These are phyloP conservation scores for Xylariaceae sp. DNA, from an alignment of 2,329 filamentous ascomycete genomes.

Conservation along the genomic window DNA sequence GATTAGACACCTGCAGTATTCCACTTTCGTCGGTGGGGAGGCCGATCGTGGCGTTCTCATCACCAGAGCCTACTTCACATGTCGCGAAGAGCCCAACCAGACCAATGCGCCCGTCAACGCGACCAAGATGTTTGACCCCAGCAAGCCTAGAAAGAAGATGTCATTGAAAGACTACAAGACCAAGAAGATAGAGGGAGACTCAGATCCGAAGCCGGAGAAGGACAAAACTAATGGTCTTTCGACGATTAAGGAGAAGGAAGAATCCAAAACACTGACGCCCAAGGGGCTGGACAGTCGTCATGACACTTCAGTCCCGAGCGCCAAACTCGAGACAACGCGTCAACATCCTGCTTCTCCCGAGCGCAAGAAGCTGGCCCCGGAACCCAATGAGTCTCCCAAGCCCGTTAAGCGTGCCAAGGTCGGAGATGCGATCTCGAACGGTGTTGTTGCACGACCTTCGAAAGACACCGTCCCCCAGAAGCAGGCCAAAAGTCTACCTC, in stretches of 20 bases:
- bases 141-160: conserved; percentile 46
- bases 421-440: conserved; percentile 31
- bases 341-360: conserved; percentile 40
- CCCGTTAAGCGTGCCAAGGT: conserved; percentile 44
- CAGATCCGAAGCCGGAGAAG: conserved; percentile 24
- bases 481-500: conserved; percentile 3
- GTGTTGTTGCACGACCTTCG: conserved; percentile 15
- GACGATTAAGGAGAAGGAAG: conserved; percentile 28
- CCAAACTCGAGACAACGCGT: conserved; percentile 29
- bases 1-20: conserved; percentile 49
- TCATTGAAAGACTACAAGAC: conserved; percentile 57
- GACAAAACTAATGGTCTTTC: conserved; percentile 23
- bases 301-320: conserved; percentile 20
- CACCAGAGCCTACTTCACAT: conserved; percentile 53
- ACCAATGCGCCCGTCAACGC: conserved; percentile 29
- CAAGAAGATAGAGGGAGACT: conserved; percentile 39
- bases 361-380: conserved; percentile 43
- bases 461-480: conserved; percentile 26
- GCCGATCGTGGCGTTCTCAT: conserved; percentile 54
- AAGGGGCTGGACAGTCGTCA: conserved; percentile 27
- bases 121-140: conserved; percentile 31
- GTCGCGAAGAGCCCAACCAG: conserved; percentile 44
- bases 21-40: conserved; percentile 49
- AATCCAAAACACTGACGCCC: conserved; percentile 17
- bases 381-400: conserved; percentile 41